Conservation (phyloP, 2,329 filamentous ascomycete genomes). For the Fusarium succisae region DNA sequence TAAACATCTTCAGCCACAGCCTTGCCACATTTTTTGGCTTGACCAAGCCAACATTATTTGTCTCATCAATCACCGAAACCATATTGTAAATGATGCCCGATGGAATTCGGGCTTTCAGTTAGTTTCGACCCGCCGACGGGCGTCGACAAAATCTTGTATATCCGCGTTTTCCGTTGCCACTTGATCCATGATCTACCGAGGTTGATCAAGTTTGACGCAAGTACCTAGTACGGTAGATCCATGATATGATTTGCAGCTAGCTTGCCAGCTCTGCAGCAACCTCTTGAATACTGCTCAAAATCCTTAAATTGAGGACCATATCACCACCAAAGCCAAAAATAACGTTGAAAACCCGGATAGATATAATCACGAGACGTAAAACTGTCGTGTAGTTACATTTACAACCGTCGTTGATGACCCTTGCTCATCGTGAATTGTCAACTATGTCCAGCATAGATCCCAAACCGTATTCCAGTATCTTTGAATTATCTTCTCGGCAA, state of each 20-base stretch:
- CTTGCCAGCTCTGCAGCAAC: not conserved
- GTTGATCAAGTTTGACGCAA: not conserved
- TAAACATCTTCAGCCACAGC: not conserved
- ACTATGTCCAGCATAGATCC: conserved; percentile 39
- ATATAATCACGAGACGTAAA: conserved; percentile 32
- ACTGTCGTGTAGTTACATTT: conserved; percentile 29
- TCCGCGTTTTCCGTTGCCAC: conserved; percentile 12
- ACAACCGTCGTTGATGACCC: conserved; percentile 13
- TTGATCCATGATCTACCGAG: not conserved
- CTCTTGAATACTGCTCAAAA: not conserved
- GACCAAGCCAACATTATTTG: not conserved
- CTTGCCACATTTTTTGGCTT: not conserved
- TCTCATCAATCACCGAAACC: conserved; percentile 1
- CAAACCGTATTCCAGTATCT: conserved; percentile 19
- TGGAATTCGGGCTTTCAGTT: conserved; percentile 10
- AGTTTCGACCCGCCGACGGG: conserved; percentile 7
- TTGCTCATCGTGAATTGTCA: conserved; percentile 19
- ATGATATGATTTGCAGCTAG: not conserved
- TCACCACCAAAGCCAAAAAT: not conserved
- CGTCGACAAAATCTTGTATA: not conserved
- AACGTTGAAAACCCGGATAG: not conserved
- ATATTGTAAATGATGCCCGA: conserved; percentile 8
- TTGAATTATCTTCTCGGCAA: conserved; percentile 39
- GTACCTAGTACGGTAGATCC: not conserved
- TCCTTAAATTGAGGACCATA: not conserved